Conservation (phyloP, 108 stramenopile genomes). For the Poteriospumella lacustris region DNA sequence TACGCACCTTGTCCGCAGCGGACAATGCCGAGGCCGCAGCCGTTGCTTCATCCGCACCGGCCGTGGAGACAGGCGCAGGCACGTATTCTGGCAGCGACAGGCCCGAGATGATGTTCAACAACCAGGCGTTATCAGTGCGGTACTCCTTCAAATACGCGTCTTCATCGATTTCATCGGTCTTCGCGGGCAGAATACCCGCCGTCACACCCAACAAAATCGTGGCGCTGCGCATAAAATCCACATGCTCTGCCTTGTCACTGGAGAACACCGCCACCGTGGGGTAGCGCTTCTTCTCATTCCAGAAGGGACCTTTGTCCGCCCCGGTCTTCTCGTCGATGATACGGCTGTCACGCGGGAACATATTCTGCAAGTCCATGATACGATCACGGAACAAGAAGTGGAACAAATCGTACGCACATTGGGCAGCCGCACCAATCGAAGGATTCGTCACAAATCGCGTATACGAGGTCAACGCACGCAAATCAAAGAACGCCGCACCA, state of each 20-base stretch:
- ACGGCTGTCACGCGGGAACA: conserved; percentile 55
- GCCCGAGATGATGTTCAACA: neutral
- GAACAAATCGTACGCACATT: conserved; percentile 38
- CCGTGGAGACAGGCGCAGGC: neutral
- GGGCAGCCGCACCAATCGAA: conserved; percentile 3
- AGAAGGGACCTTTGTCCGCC: conserved; percentile 41
- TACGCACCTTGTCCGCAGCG: neutral
- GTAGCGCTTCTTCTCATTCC: conserved; percentile 61
- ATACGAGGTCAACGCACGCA: conserved; percentile 11
- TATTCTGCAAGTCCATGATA: conserved; percentile 50
- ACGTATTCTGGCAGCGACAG: neutral
- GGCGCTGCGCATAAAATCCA: conserved; percentile 45
- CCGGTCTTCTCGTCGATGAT: conserved; percentile 37
- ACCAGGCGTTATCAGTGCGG: neutral
- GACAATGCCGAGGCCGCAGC: neutral
- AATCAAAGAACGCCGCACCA: conserved; percentile 20
- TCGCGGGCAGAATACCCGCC: neutral
- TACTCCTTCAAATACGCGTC: neutral
- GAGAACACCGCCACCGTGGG: conserved; percentile 36
- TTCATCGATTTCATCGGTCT: neutral
- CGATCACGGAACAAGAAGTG: conserved; percentile 47
- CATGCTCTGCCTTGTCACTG: conserved; percentile 38
- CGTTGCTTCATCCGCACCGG: neutral
- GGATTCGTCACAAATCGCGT: neutral
- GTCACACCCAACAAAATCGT: conserved; percentile 54